phyloP scores from a whole-genome alignment of 257 asterid genomes.

The Lithospermum erythrorhizon region DNA sequence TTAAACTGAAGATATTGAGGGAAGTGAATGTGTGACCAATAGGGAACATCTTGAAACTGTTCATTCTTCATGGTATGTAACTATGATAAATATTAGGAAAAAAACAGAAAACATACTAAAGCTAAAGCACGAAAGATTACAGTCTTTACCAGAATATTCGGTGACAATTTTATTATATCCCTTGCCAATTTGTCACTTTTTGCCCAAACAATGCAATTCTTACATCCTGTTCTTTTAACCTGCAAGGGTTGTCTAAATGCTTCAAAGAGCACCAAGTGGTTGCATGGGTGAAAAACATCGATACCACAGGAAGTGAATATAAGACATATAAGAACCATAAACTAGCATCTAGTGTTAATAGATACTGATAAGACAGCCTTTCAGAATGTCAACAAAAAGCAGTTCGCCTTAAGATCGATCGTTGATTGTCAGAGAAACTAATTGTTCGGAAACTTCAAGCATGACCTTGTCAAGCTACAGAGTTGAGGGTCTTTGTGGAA shows the following conservation, averaged over 20 bases:
- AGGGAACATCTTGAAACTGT: background rate
- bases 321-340: background rate
- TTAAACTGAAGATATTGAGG: background rate
- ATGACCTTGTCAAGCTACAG: background rate
- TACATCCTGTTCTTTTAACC: constrained; percentile 56
- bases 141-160: constrained; percentile 45
- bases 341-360: background rate
- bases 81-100: too few relatives aligned
- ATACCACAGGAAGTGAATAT: background rate
- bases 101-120: background rate
- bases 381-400: background rate
- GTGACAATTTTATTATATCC: constrained; percentile 51
- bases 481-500: background rate
- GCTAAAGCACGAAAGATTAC: constrained; percentile 1
- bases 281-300: background rate
- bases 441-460: background rate
- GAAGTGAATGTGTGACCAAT: background rate
- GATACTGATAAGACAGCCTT: background rate
- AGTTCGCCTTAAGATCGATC: background rate
- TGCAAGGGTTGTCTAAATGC: constrained; percentile 22
- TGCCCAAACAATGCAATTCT: constrained; percentile 85
- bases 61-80: too few relatives aligned
- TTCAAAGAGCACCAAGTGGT: background rate
- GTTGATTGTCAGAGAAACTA: background rate
- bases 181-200: constrained; percentile 88